Base-by-base conservation (phyloP, 805 yeast species). In the Metschnikowia gruessii region DNA sequence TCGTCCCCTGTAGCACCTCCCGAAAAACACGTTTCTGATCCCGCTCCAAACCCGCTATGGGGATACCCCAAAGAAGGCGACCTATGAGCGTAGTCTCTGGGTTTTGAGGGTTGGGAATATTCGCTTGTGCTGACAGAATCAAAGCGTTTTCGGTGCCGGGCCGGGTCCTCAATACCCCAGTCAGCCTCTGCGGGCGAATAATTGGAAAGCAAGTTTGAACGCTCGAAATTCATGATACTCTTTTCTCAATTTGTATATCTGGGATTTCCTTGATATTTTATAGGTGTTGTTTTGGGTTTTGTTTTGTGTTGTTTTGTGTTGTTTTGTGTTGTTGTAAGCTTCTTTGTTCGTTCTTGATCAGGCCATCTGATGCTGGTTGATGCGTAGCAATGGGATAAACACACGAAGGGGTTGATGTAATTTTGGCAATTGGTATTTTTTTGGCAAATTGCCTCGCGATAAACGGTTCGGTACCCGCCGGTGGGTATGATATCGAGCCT, bases 161-260 rank as follows among this genome's bases (percentile, higher is more conserved):
- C 28, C 18, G 48, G 18, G 21, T 57, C 61, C 31, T 57, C 61
- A 22, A 57, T 57, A 12, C 61, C 61, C 61, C 61, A 57, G 40
- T 57, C 61, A 11, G 59, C 57, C 46, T 54, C 59, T 15, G 58
- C 53, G 21, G 56, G 55, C 17, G 49, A 35, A 37, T 45, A 48
- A 30, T 40, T 50, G 19, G 53, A 40, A 30, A 49, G 41, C 29
- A 50, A 42, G 24, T 35, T 40, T n/a, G 43, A 15, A 16, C 45
- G 39, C 16, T 47, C 53, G 15, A 46, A 37, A 33, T 43, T 52
- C 55, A 52, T 52, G 11, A 21, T 21, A 7, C 4, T 4, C 24
- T 21, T 21, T 21, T 21, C 7, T n/a, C n/a, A n/a, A n/a, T n/a
- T n/a, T n/a, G n/a, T n/a, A n/a, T n/a, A n/a, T n/a, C n/a, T n/a